Percentiles rank a stretch among this genome's conserved stretches.
Evolutionary conservation across 768 basidiomycete species (phyloP).

Genomic region (Tylopilus intermedius): DNA sequence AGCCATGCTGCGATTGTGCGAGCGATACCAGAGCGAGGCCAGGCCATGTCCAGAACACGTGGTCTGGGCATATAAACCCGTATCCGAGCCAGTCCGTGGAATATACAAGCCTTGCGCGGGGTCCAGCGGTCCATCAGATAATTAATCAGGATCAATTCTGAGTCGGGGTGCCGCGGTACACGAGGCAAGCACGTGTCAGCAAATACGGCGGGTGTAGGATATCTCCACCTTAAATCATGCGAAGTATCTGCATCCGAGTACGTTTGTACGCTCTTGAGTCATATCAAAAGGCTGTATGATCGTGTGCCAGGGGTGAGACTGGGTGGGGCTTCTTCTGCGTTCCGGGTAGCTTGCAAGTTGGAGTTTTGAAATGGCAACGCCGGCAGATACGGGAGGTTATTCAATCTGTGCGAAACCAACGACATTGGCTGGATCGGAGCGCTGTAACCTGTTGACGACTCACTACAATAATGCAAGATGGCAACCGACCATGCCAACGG

Average conservation of each 20-base stretch:
- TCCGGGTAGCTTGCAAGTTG: too few species aligned
- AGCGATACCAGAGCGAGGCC: conserved; percentile 5
- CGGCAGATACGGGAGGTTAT: too few species aligned
- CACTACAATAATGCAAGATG: neutral
- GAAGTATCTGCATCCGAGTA: neutral
- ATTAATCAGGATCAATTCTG: conserved; percentile 16
- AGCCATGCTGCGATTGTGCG: conserved; percentile 11
- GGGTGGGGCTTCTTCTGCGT: neutral
- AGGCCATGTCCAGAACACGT: conserved; percentile 25
- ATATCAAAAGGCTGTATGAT: neutral
- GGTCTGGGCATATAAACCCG: conserved; percentile 16
- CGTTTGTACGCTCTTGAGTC: too few species aligned
- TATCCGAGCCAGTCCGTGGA: conserved; percentile 15
- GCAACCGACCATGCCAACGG: neutral
- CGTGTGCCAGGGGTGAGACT: neutral
- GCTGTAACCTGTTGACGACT: neutral
- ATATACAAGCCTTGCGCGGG: conserved; percentile 8
- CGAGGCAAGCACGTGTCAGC: conserved; percentile 14
- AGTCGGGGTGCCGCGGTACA: conserved; percentile 19
- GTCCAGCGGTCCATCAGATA: conserved; percentile 8
- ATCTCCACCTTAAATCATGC: neutral
- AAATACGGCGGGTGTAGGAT: neutral
- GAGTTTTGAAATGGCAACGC: too few species aligned
- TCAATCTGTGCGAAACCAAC: too few species aligned
- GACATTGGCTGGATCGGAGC: neutral